A percentile compares a stretch with the other conserved stretches of the same genome.
phyloP scores from a whole-genome alignment of 176 grass and related monocot species.

The bread wheat (Triticum aestivum) region IWGSC_CS_RefSeq_v2.1 NC_057807.1:344238960-344239459 shows the following conservation, averaged over 20 bases:
- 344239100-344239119: slow-evolving; percentile 97
- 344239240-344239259: not conserved
- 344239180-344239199: slow-evolving; percentile 86
- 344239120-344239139: slow-evolving; percentile 94
- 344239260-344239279: slow-evolving; percentile 1
- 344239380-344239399: slow-evolving; percentile 74
- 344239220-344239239: slow-evolving; percentile 5
- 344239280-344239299: not conserved
- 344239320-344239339: slow-evolving; percentile 70
- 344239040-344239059: slow-evolving; percentile 40
- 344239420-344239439: not conserved
- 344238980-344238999: not conserved
- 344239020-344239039: not conserved
- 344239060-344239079: slow-evolving; percentile 56
- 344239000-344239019: not conserved
- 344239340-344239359: slow-evolving; percentile 91
- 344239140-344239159: slow-evolving; percentile 87
- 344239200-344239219: slow-evolving; percentile 79
- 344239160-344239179: slow-evolving; percentile 67
- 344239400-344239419: not conserved
- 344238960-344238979: not conserved
- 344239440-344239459: not conserved
- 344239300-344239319: slow-evolving; percentile 20
- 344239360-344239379: slow-evolving; percentile 83
- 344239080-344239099: slow-evolving; percentile 99